A percentile compares a stretch with the other conserved stretches of the same genome.
These are phyloP conservation scores for Penicillium sclerotiorum DNA, from an alignment of 2,329 filamentous ascomycete species.

Conservation along the genomic window DNA sequence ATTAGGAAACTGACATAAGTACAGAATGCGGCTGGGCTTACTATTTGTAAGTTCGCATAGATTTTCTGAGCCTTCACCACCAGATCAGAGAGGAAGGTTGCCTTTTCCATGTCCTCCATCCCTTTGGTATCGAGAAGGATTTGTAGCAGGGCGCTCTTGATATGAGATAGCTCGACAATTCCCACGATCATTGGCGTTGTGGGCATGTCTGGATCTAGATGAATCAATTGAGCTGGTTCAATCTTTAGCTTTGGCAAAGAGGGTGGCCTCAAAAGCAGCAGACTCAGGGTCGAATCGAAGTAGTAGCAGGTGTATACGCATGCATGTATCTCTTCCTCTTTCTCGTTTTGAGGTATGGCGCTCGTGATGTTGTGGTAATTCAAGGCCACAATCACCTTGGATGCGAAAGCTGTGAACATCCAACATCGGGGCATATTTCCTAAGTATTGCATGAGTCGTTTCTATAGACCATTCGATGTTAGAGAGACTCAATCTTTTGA, in stretches of 20 bases:
- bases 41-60: slow-evolving; percentile 19
- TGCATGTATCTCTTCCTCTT: slow-evolving; percentile 23
- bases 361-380: slow-evolving; percentile 29
- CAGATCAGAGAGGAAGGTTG: slow-evolving; percentile 22
- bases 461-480: slow-evolving; percentile 5
- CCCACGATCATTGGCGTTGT: slow-evolving; percentile 21
- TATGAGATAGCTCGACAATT: slow-evolving; percentile 19
- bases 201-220: slow-evolving; percentile 22
- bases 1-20: not conserved
- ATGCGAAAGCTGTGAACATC: slow-evolving; percentile 24
- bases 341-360: slow-evolving; percentile 14
- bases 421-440: slow-evolving; percentile 28
- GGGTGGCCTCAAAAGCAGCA: slow-evolving; percentile 26
- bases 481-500: not conserved
- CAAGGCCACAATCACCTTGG: slow-evolving; percentile 21
- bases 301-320: slow-evolving; percentile 27
- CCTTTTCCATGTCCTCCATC: slow-evolving; percentile 20
- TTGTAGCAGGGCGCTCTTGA: slow-evolving; percentile 16
- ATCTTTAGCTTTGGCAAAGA: slow-evolving; percentile 26
- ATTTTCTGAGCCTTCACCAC: slow-evolving; percentile 21
- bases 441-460: slow-evolving; percentile 24
- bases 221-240: slow-evolving; percentile 18
- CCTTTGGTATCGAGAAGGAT: slow-evolving; percentile 21
- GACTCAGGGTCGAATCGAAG: slow-evolving; percentile 26
- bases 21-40: slow-evolving; percentile 2